Conservation (phyloP, 257 asterid genomes). For the Solanum raphanifolium region DNA sequence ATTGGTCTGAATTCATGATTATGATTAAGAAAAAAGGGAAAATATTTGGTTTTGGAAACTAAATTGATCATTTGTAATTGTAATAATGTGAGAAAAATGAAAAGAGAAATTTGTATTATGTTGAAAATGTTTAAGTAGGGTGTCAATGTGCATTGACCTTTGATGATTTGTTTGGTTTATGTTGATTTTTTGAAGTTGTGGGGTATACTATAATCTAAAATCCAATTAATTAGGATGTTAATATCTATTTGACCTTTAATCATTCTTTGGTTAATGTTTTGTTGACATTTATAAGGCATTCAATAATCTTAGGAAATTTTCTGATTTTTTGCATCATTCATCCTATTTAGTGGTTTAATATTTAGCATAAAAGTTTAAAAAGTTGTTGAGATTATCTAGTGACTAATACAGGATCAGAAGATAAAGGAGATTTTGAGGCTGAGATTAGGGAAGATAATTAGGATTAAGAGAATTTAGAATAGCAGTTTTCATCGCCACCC, state of each 20-base stretch:
- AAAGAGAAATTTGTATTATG: neutral
- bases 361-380: neutral
- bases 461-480: neutral
- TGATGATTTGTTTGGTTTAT: neutral
- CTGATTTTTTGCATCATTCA: neutral
- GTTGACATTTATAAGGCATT: neutral
- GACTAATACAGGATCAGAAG: neutral
- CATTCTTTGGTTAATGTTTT: neutral
- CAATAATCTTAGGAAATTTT: neutral
- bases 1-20: neutral
- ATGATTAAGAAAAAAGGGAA: neutral
- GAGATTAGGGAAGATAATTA: neutral
- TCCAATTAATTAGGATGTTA: neutral
- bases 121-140: neutral
- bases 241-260: neutral
- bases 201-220: neutral
- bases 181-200: neutral
- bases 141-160: neutral
- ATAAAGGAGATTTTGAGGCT: neutral
- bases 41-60: neutral
- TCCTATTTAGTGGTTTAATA: neutral
- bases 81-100: neutral
- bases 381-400: neutral
- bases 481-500: neutral
- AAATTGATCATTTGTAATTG: neutral